A percentile compares a stretch with the other conserved stretches of the same genome.
These are phyloP conservation scores for Eurotiales sp. DNA, from an alignment of 2,329 filamentous ascomycete species.

Conservation along the genomic window DNA sequence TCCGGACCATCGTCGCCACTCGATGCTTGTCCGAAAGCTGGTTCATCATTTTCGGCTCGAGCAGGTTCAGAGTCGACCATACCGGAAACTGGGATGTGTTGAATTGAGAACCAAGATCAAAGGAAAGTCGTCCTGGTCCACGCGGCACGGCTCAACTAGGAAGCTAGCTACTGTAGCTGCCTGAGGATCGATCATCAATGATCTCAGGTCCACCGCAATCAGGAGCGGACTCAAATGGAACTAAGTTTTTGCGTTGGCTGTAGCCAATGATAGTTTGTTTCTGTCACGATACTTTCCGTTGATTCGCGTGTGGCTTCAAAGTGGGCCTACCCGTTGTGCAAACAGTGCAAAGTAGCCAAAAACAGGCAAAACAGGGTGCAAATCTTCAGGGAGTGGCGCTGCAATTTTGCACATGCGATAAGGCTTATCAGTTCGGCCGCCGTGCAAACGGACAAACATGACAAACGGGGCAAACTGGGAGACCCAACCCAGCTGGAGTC, in stretches of 20 bases:
- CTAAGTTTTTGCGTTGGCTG: no score
- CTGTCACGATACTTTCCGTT: no score
- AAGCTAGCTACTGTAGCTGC: background rate
- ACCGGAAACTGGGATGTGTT: background rate
- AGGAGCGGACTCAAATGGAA: no score
- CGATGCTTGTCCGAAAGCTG: background rate
- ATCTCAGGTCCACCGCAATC: no score
- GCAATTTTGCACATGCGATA: slow-evolving; percentile 1
- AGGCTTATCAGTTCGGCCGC: no score
- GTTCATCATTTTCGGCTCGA: slow-evolving; percentile 2
- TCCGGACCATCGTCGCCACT: slow-evolving; percentile 25
- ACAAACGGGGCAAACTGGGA: slow-evolving; percentile 1
- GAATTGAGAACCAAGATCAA: background rate
- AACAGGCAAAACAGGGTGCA: background rate
- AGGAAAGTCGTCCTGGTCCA: no score
- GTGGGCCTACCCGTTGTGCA: no score
- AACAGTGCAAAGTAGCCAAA: no score
- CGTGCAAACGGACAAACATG: slow-evolving; percentile 5
- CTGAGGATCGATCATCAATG: no score
- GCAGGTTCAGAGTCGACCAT: slow-evolving; percentile 1
- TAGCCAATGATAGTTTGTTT: no score
- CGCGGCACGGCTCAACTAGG: background rate
- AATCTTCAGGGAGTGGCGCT: background rate
- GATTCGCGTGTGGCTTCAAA: no score
- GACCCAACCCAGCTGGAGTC: background rate